Percentiles rank a stretch among this genome's conserved stretches.
Evolutionary conservation across 805 yeast species (phyloP).

Genomic region (Jamesozyma piceae): DNA sequence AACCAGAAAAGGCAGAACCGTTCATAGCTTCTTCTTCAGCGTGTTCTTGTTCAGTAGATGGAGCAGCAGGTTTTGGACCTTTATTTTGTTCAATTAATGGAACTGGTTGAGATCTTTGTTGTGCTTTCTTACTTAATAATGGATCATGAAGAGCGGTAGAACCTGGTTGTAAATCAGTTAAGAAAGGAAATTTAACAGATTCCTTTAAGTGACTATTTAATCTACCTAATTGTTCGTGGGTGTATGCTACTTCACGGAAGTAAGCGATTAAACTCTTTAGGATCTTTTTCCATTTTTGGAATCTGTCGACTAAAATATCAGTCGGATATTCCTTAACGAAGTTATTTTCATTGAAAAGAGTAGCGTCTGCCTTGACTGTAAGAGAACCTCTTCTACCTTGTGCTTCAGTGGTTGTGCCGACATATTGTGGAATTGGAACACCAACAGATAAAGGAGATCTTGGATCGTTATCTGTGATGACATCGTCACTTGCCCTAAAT

Average conservation of each 20-base stretch:
- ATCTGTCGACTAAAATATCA: slow-evolving; percentile 68
- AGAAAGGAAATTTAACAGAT: slow-evolving; percentile 37
- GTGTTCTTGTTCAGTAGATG: neutral
- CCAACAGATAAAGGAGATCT: slow-evolving; percentile 24
- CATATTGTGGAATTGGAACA: slow-evolving; percentile 25
- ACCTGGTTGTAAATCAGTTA: slow-evolving; percentile 28
- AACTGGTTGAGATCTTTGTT: slow-evolving; percentile 14
- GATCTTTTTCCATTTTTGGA: slow-evolving; percentile 69
- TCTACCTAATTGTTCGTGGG: slow-evolving; percentile 64
- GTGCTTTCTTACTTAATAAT: slow-evolving; percentile 1
- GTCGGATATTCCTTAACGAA: slow-evolving; percentile 47
- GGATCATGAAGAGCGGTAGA: slow-evolving; percentile 37
- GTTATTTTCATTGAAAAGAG: slow-evolving; percentile 1
- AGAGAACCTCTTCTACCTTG: neutral
- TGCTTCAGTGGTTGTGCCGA: neutral
- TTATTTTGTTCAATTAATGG: slow-evolving; percentile 11
- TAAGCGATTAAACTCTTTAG: slow-evolving; percentile 61
- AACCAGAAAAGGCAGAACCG: slow-evolving; percentile 33
- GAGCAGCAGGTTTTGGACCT: neutral
- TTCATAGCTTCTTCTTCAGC: neutral
- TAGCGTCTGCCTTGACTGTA: slow-evolving; percentile 1
- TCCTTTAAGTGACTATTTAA: slow-evolving; percentile 63
- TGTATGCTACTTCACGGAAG: slow-evolving; percentile 61
- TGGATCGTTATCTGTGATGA: slow-evolving; percentile 5
- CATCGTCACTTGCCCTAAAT: neutral